Conservation (phyloP, 176 grass and related monocot genomes). For the Rhynchospora breviuscula region DNA sequence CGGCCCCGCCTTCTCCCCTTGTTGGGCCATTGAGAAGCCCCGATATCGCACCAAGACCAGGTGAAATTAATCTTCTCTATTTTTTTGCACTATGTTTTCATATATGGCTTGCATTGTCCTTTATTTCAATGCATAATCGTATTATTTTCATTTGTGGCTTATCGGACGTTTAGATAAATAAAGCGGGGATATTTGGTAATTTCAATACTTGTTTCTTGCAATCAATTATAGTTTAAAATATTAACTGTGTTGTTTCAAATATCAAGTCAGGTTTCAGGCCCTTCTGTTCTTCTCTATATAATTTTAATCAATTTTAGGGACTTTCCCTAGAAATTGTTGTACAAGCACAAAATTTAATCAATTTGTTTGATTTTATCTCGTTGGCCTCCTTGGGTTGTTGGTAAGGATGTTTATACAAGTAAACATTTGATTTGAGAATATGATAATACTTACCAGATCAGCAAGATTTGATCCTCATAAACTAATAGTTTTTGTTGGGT, state of each 20-base stretch:
- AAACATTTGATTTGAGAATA: neutral
- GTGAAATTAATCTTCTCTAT: constrained; percentile 26
- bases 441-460: neutral
- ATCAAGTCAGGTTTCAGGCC: neutral
- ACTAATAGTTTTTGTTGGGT: constrained; percentile 3
- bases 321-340: neutral
- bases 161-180: neutral
- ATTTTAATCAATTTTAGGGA: neutral
- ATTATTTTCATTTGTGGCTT: neutral
- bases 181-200: neutral
- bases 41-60: constrained; percentile 23
- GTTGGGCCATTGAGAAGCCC: neutral
- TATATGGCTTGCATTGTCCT: neutral
- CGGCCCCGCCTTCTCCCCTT: constrained; percentile 32
- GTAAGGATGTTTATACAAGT: neutral
- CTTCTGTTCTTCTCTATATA: neutral
- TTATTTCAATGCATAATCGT: neutral
- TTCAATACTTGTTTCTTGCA: neutral
- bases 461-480: constrained; percentile 5
- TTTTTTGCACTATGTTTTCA: neutral
- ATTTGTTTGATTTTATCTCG: neutral
- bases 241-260: neutral
- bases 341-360: neutral
- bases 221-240: neutral
- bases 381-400: neutral